These are phyloP conservation scores for Rosa lucieae DNA, from an alignment of 306 rosid species.

Conservation along the genomic window DNA sequence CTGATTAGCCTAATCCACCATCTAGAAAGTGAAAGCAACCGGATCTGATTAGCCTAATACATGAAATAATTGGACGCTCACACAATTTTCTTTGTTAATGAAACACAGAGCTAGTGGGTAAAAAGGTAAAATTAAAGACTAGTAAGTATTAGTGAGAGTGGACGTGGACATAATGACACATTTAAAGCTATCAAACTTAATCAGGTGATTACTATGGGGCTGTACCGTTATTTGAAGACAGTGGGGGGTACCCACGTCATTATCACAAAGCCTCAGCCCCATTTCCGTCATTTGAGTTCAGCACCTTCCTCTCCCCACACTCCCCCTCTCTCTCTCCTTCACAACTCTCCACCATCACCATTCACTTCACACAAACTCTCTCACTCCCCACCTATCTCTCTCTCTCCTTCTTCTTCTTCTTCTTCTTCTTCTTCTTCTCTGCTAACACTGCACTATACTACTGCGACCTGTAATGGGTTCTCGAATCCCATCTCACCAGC, in stretches of 20 bases:
- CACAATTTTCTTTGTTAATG: neutral
- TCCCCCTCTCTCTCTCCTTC: neutral
- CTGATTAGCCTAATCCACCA: too few species aligned
- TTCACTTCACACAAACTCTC: neutral
- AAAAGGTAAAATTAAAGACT: constrained; percentile 20
- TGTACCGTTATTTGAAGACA: constrained; percentile 12
- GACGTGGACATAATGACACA: neutral
- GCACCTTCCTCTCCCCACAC: constrained; percentile 17
- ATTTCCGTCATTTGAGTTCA: constrained; percentile 42
- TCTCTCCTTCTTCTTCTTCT: neutral
- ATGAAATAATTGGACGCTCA: too few species aligned
- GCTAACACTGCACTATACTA: neutral
- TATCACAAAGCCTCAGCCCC: constrained; percentile 29
- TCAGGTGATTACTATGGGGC: neutral
- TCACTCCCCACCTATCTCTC: neutral
- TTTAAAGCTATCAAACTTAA: neutral
- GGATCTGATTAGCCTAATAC: too few species aligned
- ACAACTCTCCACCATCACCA: constrained; percentile 20
- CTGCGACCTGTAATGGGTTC: constrained; percentile 49
- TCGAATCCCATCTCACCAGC: constrained; percentile 88
- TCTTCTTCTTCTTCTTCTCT: neutral
- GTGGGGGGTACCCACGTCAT: constrained; percentile 43
- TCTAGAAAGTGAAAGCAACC: too few species aligned
- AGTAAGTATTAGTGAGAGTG: neutral
- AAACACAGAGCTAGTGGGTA: neutral